Evolutionary conservation across 768 basidiomycete genomes (phyloP).

Genomic region (Hortiboletus campestris): DNA sequence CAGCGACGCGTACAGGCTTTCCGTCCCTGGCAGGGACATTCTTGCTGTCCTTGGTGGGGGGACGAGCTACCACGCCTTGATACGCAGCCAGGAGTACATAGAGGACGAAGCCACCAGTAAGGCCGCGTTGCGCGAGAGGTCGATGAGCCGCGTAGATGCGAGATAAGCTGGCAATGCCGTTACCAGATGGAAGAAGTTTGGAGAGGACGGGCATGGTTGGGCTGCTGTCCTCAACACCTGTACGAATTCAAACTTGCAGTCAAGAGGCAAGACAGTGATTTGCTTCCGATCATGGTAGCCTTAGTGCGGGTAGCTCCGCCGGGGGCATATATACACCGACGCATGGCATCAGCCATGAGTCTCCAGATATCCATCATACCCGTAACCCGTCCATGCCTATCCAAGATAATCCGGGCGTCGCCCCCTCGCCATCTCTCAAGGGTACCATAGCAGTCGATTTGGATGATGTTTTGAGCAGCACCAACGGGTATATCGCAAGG

Average conservation of each 20-base stretch:
- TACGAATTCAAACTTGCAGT: too few species aligned
- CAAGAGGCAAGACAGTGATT: constrained; percentile 19
- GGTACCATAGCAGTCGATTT: constrained; percentile 62
- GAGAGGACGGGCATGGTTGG: constrained; percentile 30
- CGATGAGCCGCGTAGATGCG: constrained; percentile 62
- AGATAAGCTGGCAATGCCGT: constrained; percentile 43
- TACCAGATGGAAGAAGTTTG: constrained; percentile 30
- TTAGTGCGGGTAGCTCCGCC: not conserved
- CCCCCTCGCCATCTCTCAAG: constrained; percentile 15
- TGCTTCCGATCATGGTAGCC: not conserved
- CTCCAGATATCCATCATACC: constrained; percentile 4
- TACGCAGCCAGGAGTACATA: constrained; percentile 71
- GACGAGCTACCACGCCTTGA: constrained; percentile 49
- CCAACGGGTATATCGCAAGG: constrained; percentile 54
- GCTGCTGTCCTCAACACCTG: not conserved
- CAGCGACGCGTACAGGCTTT: constrained; percentile 64
- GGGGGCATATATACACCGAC: not conserved
- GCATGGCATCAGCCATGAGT: not conserved
- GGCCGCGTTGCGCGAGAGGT: constrained; percentile 65
- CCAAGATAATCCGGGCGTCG: not conserved
- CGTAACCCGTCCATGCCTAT: constrained; percentile 5
- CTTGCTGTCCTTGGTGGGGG: constrained; percentile 24
- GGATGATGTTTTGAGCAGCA: constrained; percentile 65
- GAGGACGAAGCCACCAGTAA: constrained; percentile 67
- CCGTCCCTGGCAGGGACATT: constrained; percentile 29